Evolutionary conservation across 2,329 filamentous ascomycete genomes (phyloP).

Genomic region (Penicillium brevicompactum): DNA sequence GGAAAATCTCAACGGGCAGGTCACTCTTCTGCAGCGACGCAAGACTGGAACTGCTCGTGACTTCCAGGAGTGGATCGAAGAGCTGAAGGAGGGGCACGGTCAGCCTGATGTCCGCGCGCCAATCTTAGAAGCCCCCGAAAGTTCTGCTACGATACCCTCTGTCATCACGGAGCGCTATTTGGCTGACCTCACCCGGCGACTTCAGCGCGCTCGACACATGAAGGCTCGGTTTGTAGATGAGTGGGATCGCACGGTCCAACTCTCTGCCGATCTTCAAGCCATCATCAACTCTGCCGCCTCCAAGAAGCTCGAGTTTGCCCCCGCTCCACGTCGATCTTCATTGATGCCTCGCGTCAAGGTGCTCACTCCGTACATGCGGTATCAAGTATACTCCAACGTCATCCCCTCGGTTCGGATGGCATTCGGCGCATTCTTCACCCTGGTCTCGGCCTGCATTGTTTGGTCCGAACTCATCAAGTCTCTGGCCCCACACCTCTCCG

Average conservation of each 20-base stretch:
- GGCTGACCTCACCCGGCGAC: constrained; percentile 80
- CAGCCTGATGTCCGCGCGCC: constrained; percentile 61
- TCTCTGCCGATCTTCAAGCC: constrained; percentile 73
- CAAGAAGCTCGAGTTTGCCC: constrained; percentile 75
- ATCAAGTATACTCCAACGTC: constrained; percentile 73
- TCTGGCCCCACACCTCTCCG: constrained; percentile 74
- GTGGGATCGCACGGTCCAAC: constrained; percentile 77
- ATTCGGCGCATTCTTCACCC: constrained; percentile 67
- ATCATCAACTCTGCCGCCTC: constrained; percentile 83
- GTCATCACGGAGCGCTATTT: constrained; percentile 93
- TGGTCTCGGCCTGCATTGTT: constrained; percentile 79
- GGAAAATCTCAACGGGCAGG: constrained; percentile 78
- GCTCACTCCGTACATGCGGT: constrained; percentile 79
- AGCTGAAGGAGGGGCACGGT: constrained; percentile 76
- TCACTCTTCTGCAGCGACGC: constrained; percentile 74
- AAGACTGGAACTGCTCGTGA: constrained; percentile 76
- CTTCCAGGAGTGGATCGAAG: constrained; percentile 94
- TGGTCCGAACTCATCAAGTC: constrained; percentile 93
- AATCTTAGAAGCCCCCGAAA: constrained; percentile 37
- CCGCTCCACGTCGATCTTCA: constrained; percentile 57
- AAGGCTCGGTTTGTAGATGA: constrained; percentile 80
- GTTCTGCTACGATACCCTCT: constrained; percentile 61
- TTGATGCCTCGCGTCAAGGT: constrained; percentile 60
- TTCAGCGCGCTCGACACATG: constrained; percentile 80
- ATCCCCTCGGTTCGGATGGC: constrained; percentile 68